Percentiles rank a stretch among this genome's conserved stretches.
Evolutionary conservation across 78 protist genomes (phyloP).

Genomic region (Bigelowiella natans): DNA sequence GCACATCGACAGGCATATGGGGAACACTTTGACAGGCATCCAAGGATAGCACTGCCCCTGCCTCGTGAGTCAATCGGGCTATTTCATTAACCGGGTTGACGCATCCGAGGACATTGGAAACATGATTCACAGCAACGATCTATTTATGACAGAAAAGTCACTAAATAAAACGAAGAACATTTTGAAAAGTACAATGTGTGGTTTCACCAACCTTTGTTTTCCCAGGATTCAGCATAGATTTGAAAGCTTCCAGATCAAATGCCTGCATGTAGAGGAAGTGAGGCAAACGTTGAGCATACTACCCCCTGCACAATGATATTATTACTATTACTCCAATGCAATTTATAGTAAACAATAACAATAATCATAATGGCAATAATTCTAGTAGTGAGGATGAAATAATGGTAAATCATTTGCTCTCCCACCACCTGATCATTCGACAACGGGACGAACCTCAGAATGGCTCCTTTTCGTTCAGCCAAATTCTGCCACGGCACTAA

Average conservation of each 20-base stretch:
- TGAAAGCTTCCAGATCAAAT: neutral
- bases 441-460: neutral
- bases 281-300: no score
- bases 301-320: no score
- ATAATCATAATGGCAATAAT: no score
- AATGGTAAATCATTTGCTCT: no score
- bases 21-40: conserved; percentile 43
- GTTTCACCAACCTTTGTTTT: neutral
- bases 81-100: neutral
- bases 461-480: neutral
- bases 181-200: neutral
- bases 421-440: neutral
- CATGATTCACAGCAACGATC: conserved; percentile 31
- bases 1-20: neutral
- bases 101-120: conserved; percentile 35
- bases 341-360: no score
- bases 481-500: conserved; percentile 48
- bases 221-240: neutral
- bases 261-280: no score
- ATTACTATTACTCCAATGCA: no score
- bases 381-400: no score
- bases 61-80: neutral
- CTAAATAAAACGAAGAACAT: neutral
- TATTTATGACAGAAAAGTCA: neutral
- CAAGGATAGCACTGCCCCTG: conserved; percentile 12